Percentiles rank a stretch among this genome's conserved stretches.
phyloP scores from a whole-genome alignment of 345 rosid species.

The Melaleuca quinquenervia region DNA sequence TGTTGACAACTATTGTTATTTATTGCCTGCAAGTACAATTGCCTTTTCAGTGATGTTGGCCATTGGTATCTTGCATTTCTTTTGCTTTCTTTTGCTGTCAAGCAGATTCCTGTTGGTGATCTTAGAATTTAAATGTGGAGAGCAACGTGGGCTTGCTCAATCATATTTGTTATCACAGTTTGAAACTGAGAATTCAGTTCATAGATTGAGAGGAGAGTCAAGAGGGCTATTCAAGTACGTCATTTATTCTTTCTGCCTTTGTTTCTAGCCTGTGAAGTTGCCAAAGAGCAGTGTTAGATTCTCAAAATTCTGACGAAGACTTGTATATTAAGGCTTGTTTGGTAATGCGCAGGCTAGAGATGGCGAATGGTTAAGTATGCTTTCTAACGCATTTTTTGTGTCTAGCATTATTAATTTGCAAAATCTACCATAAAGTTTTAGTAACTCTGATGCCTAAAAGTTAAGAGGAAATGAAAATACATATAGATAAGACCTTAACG shows the following conservation, averaged over 20 bases:
- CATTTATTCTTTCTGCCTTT: not conserved
- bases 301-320: not conserved
- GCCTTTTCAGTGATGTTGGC: constrained; percentile 1
- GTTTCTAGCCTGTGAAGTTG: not conserved
- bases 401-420: not conserved
- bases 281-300: not conserved
- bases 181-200: not conserved
- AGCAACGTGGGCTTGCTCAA: not conserved
- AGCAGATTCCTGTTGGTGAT: not conserved
- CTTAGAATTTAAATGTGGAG: not conserved
- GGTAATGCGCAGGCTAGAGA: not conserved
- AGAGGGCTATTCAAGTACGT: not conserved
- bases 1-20: not conserved
- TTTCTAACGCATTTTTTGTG: not conserved
- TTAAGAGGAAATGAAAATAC: not conserved
- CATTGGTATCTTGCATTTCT: not conserved
- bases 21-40: not conserved
- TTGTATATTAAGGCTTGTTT: not conserved
- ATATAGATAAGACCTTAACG: not conserved
- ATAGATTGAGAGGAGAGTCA: not conserved
- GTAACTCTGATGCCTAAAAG: not conserved
- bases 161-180: not conserved
- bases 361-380: not conserved
- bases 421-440: not conserved
- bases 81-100: not conserved